Conservation (phyloP, 2,329 filamentous ascomycete species). For the Pseudogymnoascus sp. region DNA sequence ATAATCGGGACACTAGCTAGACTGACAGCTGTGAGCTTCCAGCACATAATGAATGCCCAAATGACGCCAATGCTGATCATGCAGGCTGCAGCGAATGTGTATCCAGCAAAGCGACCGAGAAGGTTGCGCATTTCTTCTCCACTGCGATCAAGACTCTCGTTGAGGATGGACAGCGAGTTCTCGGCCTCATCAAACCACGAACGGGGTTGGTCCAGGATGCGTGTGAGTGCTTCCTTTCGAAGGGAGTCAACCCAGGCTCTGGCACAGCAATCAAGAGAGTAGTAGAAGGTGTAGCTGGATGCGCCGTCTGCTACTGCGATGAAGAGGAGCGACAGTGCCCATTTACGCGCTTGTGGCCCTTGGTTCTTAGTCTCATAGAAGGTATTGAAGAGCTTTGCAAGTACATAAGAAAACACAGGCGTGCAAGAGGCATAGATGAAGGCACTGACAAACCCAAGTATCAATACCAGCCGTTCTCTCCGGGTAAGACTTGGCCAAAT, state of each 20-base stretch:
- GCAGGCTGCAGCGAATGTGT: conserved; percentile 56
- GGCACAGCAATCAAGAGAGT: conserved; percentile 58
- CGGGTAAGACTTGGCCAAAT: conserved; percentile 60
- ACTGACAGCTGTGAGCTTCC: conserved; percentile 75
- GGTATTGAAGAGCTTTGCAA: conserved; percentile 64
- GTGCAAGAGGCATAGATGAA: conserved; percentile 60
- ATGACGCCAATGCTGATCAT: conserved; percentile 64
- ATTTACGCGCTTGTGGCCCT: conserved; percentile 35
- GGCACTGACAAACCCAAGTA: conserved; percentile 55
- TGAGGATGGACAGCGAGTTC: conserved; percentile 59
- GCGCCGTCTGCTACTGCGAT: conserved; percentile 62
- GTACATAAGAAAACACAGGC: conserved; percentile 68
- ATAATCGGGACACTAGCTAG: conserved; percentile 63
- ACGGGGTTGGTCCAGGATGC: conserved; percentile 68
- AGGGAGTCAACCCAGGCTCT: conserved; percentile 67
- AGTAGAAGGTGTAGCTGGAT: conserved; percentile 60
- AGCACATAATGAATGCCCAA: conserved; percentile 70
- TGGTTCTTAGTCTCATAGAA: conserved; percentile 50
- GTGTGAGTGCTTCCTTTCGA: conserved; percentile 59
- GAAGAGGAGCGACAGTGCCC: conserved; percentile 63
- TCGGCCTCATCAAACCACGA: conserved; percentile 68
- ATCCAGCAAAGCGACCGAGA: conserved; percentile 68
- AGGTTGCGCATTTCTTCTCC: conserved; percentile 84
- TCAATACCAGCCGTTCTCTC: conserved; percentile 46
- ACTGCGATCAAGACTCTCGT: conserved; percentile 69